Evolutionary conservation across 1,284 basidiomycete genomes (phyloP).

Genomic region (Puccinia triticina): DNA sequence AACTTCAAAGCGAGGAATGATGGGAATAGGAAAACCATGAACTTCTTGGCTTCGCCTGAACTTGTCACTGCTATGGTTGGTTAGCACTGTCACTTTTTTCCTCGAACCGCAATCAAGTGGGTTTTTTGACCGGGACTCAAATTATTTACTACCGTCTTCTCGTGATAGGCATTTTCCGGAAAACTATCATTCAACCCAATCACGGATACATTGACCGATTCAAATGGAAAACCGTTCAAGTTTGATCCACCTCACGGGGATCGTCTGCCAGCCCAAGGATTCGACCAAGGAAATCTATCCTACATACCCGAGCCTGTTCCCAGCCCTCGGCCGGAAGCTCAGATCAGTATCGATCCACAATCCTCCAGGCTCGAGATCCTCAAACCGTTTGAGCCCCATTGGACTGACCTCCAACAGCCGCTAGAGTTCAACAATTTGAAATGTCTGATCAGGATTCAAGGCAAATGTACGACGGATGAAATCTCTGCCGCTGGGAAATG

Average conservation of each 20-base stretch:
- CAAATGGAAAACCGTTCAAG: slow-evolving; percentile 79
- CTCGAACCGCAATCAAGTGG: too few species aligned
- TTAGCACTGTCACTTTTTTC: slow-evolving; percentile 51
- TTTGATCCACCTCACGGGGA: slow-evolving; percentile 83
- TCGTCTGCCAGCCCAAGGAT: slow-evolving; percentile 84
- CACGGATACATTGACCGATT: slow-evolving; percentile 85
- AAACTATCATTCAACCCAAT: slow-evolving; percentile 94
- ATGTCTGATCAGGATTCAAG: slow-evolving; percentile 94
- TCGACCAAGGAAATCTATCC: slow-evolving; percentile 94
- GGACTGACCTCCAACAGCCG: slow-evolving; percentile 81
- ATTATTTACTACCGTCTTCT: slow-evolving; percentile 69
- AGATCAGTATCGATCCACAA: slow-evolving; percentile 81
- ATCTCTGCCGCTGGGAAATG: slow-evolving; percentile 95
- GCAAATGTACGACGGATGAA: slow-evolving; percentile 86
- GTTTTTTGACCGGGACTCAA: neutral
- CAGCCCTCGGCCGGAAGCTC: slow-evolving; percentile 81
- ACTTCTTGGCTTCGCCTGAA: slow-evolving; percentile 97
- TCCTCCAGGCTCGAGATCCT: slow-evolving; percentile 91
- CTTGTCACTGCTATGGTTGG: slow-evolving; percentile 85
- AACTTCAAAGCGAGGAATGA: slow-evolving; percentile 99
- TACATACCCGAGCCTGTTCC: slow-evolving; percentile 85
- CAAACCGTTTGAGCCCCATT: slow-evolving; percentile 79
- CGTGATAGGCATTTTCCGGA: slow-evolving; percentile 76
- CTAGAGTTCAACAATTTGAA: slow-evolving; percentile 80
- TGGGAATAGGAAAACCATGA: slow-evolving; percentile 97